Percentiles rank a stretch among this genome's conserved stretches.
phyloP scores from a whole-genome alignment of 1,139 yeast genomes.

The Diutina neorugosa region DNA sequence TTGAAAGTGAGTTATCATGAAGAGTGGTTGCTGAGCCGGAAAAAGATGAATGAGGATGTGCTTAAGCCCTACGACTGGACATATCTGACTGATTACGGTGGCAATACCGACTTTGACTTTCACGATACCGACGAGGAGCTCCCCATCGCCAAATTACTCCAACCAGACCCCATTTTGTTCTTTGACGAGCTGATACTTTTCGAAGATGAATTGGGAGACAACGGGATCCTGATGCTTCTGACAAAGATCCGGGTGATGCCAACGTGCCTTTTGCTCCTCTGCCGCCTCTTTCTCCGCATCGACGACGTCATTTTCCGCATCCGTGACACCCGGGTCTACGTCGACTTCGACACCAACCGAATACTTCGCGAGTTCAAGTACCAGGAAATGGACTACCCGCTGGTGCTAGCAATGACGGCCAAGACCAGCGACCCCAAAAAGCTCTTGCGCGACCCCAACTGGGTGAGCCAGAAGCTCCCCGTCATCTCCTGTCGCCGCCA shows the following conservation, averaged over 20 bases:
- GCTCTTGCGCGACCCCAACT: conserved; percentile 64
- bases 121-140: conserved; percentile 22
- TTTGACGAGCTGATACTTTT: conserved; percentile 80
- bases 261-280: conserved; percentile 56
- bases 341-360: conserved; percentile 58
- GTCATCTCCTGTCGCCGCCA: conserved; percentile 12
- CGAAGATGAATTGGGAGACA: conserved; percentile 95
- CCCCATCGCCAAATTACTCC: conserved; percentile 58
- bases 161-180: conserved; percentile 77
- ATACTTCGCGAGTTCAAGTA: conserved; percentile 69
- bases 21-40: conserved; percentile 52
- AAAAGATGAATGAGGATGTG: conserved; percentile 20
- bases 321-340: conserved; percentile 71
- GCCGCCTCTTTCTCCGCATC: conserved; percentile 73
- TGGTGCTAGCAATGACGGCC: conserved; percentile 32
- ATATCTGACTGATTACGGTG: conserved; percentile 69
- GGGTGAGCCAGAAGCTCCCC: conserved; percentile 60
- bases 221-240: conserved; percentile 72
- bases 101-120: conserved; percentile 21
- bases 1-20: conserved; percentile 73
- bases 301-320: conserved; percentile 81
- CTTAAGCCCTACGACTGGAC: conserved; percentile 93
- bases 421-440: conserved; percentile 59
- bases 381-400: conserved; percentile 57
- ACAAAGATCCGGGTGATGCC: conserved; percentile 87